These are phyloP conservation scores for Penicillium pulvis DNA, from an alignment of 495 filamentous ascomycete genomes.

Conservation along the genomic window DNA sequence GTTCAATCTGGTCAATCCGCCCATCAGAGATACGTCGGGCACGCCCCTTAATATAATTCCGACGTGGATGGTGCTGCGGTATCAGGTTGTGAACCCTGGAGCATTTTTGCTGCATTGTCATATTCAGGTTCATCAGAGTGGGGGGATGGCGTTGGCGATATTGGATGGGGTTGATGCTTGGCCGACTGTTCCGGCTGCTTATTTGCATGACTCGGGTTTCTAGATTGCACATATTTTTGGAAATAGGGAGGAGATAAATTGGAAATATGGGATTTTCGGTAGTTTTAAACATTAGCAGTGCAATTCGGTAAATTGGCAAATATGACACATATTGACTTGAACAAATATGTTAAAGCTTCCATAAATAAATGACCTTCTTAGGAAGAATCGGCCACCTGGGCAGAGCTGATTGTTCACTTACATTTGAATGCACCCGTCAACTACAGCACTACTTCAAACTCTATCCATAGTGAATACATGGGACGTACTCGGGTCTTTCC, in stretches of 20 bases:
- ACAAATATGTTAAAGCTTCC: not conserved
- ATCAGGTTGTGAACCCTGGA: conserved; percentile 60
- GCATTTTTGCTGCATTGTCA: conserved; percentile 64
- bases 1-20: conserved; percentile 59
- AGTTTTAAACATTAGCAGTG: too few relatives aligned
- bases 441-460: too few relatives aligned
- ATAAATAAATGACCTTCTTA: not conserved
- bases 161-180: conserved; percentile 60
- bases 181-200: conserved; percentile 43
- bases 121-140: conserved; percentile 57
- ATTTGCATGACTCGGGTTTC: conserved; percentile 26
- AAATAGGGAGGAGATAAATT: not conserved
- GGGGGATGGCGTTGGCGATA: conserved; percentile 58
- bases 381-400: not conserved
- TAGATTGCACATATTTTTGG: conserved; percentile 3
- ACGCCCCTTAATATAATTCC: conserved; percentile 38
- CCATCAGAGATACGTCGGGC: conserved; percentile 50
- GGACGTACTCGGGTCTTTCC: not conserved
- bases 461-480: not conserved
- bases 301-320: too few relatives aligned
- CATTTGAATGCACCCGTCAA: not conserved
- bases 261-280: not conserved
- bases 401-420: not conserved
- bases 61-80: conserved; percentile 56
- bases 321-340: not conserved